These are phyloP conservation scores for Artemisia princeps DNA, from an alignment of 140 eudicot genomes.

Conservation along the genomic window DNA sequence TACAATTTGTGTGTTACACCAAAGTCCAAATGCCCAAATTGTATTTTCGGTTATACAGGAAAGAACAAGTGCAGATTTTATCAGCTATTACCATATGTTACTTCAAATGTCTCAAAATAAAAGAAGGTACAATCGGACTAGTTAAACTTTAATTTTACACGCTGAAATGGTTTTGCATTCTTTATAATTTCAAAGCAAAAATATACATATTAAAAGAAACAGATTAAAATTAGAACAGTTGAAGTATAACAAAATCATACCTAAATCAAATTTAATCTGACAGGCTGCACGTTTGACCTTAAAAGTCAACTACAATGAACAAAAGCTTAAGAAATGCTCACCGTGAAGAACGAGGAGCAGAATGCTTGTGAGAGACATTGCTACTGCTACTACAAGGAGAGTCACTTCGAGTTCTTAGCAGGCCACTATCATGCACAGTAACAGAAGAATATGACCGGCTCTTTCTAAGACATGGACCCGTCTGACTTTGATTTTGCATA, in stretches of 20 bases:
- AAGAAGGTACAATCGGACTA: background rate
- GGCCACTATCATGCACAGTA: constrained; percentile 34
- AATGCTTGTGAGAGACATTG: constrained; percentile 40
- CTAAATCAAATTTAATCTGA: background rate
- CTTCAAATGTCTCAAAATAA: background rate
- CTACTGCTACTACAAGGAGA: constrained; percentile 60
- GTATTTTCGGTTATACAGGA: background rate
- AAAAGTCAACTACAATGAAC: background rate
- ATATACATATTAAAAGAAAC: too few relatives aligned
- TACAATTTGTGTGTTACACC: too few relatives aligned
- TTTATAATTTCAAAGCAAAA: too few relatives aligned
- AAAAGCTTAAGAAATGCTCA: constrained; percentile 21
- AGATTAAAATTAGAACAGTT: too few relatives aligned
- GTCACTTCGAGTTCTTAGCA: constrained; percentile 40
- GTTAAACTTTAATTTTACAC: background rate
- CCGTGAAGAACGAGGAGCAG: constrained; percentile 48
- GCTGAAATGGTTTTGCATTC: too few relatives aligned
- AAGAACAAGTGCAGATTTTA: background rate
- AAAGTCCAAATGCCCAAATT: background rate
- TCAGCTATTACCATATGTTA: background rate
- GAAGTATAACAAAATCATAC: background rate
- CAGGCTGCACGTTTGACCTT: background rate
- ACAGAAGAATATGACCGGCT: constrained; percentile 76
- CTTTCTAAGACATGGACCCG: constrained; percentile 54
- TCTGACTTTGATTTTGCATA: constrained; percentile 20